These are phyloP conservation scores for Citrus glauca DNA, from an alignment of 345 rosid species.

Conservation along the genomic window DNA sequence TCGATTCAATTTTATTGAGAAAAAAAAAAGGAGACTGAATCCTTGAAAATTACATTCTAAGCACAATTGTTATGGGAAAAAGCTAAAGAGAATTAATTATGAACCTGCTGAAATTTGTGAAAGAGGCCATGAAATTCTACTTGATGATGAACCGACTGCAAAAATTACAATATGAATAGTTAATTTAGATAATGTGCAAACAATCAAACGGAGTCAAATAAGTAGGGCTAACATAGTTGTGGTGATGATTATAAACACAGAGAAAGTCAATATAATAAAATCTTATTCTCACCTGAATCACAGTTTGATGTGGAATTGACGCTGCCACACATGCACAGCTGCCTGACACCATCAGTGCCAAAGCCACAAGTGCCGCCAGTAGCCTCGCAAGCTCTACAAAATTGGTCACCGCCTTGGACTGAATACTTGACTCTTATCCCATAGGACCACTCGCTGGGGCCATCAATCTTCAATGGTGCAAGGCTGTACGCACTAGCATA, in stretches of 20 bases:
- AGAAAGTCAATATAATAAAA: neutral
- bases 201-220: neutral
- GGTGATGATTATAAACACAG: too few species aligned
- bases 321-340: conserved; percentile 67
- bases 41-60: neutral
- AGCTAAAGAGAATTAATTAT: neutral
- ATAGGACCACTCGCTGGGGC: conserved; percentile 61
- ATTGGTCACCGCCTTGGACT: conserved; percentile 61
- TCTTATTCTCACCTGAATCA: conserved; percentile 45
- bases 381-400: conserved; percentile 79
- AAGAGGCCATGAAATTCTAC: conserved; percentile 5
- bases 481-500: conserved; percentile 78
- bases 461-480: conserved; percentile 56
- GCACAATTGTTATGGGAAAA: neutral
- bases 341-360: conserved; percentile 52
- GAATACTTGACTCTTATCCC: conserved; percentile 80
- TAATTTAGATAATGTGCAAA: neutral
- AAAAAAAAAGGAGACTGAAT: too few species aligned
- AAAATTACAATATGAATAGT: neutral
- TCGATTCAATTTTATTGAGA: too few species aligned
- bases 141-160: conserved; percentile 25
- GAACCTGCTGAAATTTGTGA: conserved; percentile 19
- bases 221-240: too few species aligned
- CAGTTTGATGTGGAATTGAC: conserved; percentile 78
- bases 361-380: conserved; percentile 85